Conservation (phyloP, 352 stramenopile species). For the Ophiocytium majus region DNA sequence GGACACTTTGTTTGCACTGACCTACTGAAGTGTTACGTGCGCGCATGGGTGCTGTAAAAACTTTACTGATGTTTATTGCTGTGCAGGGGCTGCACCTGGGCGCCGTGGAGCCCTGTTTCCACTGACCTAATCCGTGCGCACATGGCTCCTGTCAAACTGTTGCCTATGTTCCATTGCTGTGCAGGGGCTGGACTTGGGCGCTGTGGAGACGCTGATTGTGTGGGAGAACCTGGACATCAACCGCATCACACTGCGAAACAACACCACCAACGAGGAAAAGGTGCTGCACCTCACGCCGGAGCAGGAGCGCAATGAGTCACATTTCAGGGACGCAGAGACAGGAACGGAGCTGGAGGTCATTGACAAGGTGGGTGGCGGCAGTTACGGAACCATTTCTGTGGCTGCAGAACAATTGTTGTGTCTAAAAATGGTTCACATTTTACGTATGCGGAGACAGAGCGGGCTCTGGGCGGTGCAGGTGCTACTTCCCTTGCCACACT, state of each 20-base stretch:
- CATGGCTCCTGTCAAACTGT: too few relatives aligned
- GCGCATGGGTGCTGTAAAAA: too few relatives aligned
- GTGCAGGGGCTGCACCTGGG: slow-evolving; percentile 86
- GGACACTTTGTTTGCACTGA: too few relatives aligned
- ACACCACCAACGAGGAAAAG: slow-evolving; percentile 77
- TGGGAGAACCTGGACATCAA: slow-evolving; percentile 93
- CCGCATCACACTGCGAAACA: slow-evolving; percentile 70
- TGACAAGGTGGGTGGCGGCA: slow-evolving; percentile 72
- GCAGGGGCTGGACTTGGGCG: slow-evolving; percentile 88
- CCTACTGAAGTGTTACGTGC: too few relatives aligned
- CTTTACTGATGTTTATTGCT: background rate
- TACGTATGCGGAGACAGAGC: too few relatives aligned
- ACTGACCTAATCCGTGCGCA: too few relatives aligned
- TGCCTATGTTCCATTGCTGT: background rate
- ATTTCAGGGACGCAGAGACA: slow-evolving; percentile 91
- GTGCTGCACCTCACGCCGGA: slow-evolving; percentile 76
- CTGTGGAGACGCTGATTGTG: slow-evolving; percentile 98
- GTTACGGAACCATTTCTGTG: too few relatives aligned
- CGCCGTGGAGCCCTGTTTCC: too few relatives aligned
- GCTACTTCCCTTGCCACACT: too few relatives aligned
- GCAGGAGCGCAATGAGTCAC: slow-evolving; percentile 85
- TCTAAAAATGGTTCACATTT: too few relatives aligned
- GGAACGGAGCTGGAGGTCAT: slow-evolving; percentile 94
- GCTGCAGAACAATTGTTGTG: too few relatives aligned
- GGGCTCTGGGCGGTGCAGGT: too few relatives aligned